A percentile compares a stretch with the other conserved stretches of the same genome.
Evolutionary conservation across 257 asterid genomes (phyloP).

Genomic region (Coffea eugenioides): DNA sequence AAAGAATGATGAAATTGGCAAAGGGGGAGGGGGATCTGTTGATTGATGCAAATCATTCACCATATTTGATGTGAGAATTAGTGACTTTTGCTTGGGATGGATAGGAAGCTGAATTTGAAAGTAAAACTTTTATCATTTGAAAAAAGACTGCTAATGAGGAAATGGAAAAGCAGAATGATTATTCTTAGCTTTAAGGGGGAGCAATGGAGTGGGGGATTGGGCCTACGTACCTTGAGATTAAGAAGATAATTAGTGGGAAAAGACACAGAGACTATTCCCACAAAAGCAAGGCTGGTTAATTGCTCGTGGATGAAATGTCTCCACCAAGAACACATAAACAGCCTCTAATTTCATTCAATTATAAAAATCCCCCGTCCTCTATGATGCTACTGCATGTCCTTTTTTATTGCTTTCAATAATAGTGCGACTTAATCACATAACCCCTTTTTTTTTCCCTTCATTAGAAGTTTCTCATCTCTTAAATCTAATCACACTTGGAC

Average conservation of each 20-base stretch:
- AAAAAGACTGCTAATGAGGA: conserved; percentile 35
- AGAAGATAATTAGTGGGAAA: conserved; percentile 32
- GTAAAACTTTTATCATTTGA: conserved; percentile 61
- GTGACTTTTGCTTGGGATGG: conserved; percentile 48
- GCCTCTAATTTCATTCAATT: not conserved
- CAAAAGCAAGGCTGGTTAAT: conserved; percentile 27
- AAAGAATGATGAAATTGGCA: conserved; percentile 9
- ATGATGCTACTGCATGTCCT: conserved; percentile 10
- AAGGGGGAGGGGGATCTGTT: conserved; percentile 26
- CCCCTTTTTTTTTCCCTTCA: conserved; percentile 4
- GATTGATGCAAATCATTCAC: conserved; percentile 67
- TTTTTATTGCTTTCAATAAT: not conserved
- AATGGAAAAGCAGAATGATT: conserved; percentile 43
- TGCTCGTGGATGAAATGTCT: conserved; percentile 34
- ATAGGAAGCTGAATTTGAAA: conserved; percentile 72
- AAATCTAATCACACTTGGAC: conserved; percentile 3
- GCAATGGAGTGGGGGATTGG: conserved; percentile 42
- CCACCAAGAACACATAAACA: conserved; percentile 24
- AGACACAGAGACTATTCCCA: conserved; percentile 25
- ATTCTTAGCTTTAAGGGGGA: conserved; percentile 73
- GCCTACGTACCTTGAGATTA: conserved; percentile 35
- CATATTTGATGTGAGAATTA: conserved; percentile 51
- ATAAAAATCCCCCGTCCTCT: not conserved
- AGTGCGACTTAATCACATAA: not conserved
- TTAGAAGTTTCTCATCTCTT: conserved; percentile 14